phyloP scores from a whole-genome alignment of 2,329 filamentous ascomycete genomes.

The Alternaria gansuensis region DNA sequence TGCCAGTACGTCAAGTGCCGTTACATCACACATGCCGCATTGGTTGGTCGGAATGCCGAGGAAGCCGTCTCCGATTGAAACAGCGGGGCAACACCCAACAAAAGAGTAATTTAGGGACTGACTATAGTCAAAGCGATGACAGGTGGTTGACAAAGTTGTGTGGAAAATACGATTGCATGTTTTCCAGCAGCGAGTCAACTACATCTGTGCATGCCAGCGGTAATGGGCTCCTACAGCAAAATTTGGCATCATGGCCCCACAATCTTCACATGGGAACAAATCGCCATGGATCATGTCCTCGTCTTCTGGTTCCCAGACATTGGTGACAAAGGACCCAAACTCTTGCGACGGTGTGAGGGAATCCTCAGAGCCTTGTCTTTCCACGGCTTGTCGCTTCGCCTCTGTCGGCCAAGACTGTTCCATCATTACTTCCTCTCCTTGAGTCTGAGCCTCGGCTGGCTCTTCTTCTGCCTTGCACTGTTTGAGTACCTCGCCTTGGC shows the following conservation, averaged over 20 bases:
- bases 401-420: not conserved
- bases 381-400: not conserved
- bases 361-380: slow-evolving; percentile 46
- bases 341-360: slow-evolving; percentile 40
- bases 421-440: not conserved
- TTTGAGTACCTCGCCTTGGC: slow-evolving; percentile 73
- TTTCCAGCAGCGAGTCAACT: slow-evolving; percentile 1
- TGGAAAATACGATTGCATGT: not conserved
- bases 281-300: slow-evolving; percentile 44
- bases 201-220: slow-evolving; percentile 59
- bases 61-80: slow-evolving; percentile 8
- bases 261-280: slow-evolving; percentile 58
- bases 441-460: slow-evolving; percentile 21
- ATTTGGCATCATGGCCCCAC: slow-evolving; percentile 63
- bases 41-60: slow-evolving; percentile 6
- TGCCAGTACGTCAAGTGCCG: slow-evolving; percentile 16
- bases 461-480: slow-evolving; percentile 67
- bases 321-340: slow-evolving; percentile 23
- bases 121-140: not conserved
- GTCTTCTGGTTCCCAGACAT: slow-evolving; percentile 45
- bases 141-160: not conserved
- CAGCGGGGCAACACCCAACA: not conserved
- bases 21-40: slow-evolving; percentile 14
- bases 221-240: slow-evolving; percentile 69
- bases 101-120: not conserved